These are phyloP conservation scores for Geotrichum siamense DNA, from an alignment of 1,139 yeast species.

Conservation along the genomic window DNA sequence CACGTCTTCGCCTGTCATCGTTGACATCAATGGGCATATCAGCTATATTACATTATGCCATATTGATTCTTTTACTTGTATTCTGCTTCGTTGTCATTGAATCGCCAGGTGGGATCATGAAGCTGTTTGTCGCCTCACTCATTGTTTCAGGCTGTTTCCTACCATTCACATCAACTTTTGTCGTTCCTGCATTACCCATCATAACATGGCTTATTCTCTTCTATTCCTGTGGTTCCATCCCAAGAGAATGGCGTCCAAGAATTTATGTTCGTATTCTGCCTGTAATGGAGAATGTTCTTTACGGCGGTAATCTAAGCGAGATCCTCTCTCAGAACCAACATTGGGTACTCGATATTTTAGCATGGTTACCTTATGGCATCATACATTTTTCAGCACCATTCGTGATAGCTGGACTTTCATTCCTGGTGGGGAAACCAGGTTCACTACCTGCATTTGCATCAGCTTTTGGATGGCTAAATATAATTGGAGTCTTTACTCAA, in stretches of 20 bases:
- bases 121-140: slow-evolving; percentile 24
- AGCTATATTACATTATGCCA: slow-evolving; percentile 33
- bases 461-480: slow-evolving; percentile 96
- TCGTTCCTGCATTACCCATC: slow-evolving; percentile 78
- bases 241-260: slow-evolving; percentile 73
- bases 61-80: slow-evolving; percentile 37
- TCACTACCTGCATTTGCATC: slow-evolving; percentile 79
- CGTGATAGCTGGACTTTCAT: slow-evolving; percentile 70
- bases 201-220: slow-evolving; percentile 82
- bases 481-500: slow-evolving; percentile 76
- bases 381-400: slow-evolving; percentile 88
- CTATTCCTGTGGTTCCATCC: slow-evolving; percentile 72
- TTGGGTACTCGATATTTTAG: slow-evolving; percentile 65
- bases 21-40: too few relatives aligned
- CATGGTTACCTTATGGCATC: slow-evolving; percentile 95
- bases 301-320: slow-evolving; percentile 87
- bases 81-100: slow-evolving; percentile 47
- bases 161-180: slow-evolving; percentile 83
- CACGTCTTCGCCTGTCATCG: too few relatives aligned
- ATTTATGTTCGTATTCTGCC: slow-evolving; percentile 88
- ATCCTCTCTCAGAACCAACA: slow-evolving; percentile 71
- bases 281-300: slow-evolving; percentile 86
- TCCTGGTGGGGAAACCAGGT: slow-evolving; percentile 90
- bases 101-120: slow-evolving; percentile 45
- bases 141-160: slow-evolving; percentile 43